Evolutionary conservation across 2,329 filamentous ascomycete genomes (phyloP).

Genomic region (Trichoderma sp.): DNA sequence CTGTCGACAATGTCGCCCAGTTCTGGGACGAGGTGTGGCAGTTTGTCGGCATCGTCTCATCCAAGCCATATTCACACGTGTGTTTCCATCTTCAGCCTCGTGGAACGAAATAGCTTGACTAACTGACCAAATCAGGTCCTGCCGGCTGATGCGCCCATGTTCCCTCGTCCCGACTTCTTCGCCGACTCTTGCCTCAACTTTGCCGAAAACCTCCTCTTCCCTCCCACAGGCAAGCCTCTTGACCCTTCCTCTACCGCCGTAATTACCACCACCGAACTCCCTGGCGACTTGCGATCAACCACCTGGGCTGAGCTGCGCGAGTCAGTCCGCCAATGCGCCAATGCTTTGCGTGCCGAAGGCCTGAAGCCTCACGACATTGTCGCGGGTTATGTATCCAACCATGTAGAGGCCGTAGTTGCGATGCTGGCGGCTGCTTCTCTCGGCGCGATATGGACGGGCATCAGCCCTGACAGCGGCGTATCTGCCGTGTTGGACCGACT

Average conservation of each 20-base stretch:
- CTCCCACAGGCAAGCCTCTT: conserved; percentile 41
- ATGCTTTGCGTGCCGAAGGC: conserved; percentile 64
- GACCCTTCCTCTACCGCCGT: conserved; percentile 65
- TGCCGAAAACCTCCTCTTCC: conserved; percentile 90
- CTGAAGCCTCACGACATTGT: conserved; percentile 56
- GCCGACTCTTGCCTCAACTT: conserved; percentile 79
- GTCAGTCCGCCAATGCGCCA: conserved; percentile 69
- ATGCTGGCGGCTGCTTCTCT: conserved; percentile 81
- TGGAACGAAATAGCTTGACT: neutral
- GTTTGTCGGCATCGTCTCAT: conserved; percentile 72
- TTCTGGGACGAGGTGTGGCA: conserved; percentile 90
- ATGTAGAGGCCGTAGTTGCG: conserved; percentile 79
- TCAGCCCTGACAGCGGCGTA: conserved; percentile 89
- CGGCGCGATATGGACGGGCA: conserved; percentile 88
- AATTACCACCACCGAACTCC: conserved; percentile 75
- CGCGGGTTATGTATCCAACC: conserved; percentile 83
- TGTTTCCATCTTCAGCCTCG: conserved; percentile 18
- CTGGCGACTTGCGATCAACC: conserved; percentile 52
- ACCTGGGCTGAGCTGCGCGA: conserved; percentile 81
- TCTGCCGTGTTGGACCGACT: conserved; percentile 86
- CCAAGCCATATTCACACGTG: conserved; percentile 60
- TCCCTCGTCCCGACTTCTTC: conserved; percentile 86
- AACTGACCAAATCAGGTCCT: conserved; percentile 55
- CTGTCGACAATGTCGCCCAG: conserved; percentile 66
- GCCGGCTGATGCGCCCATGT: conserved; percentile 66